Evolutionary conservation across 1,284 basidiomycete species (phyloP), one percentile per base, ranked within the genome.

Genomic region (Peniophora sp.): DNA sequence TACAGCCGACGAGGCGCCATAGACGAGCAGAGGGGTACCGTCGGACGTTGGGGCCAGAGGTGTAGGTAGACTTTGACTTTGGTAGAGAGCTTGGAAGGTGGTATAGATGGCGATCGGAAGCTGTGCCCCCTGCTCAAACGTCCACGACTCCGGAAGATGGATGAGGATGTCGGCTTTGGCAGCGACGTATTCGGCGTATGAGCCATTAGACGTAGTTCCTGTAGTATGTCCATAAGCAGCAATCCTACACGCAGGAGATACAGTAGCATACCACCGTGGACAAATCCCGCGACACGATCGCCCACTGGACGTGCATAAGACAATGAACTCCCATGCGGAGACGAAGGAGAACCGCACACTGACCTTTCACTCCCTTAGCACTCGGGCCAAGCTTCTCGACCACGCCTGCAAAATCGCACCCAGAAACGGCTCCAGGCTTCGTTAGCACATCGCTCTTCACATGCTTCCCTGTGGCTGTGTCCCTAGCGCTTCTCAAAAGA

Each of bases 381-480:
- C 35, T 24, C 5, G 44, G 37, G 49, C 43, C 49, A n/a, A 39
- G 34, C n/a, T 12, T 43, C 24, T 51, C 44, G 44, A 39, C 22
- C 11, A 47, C 34, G 24, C 43, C 43, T 18, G 49, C 49, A 20
- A 46, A 39, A 15, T 37, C 44, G n/a, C 20, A 18, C 24, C 43
- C 49, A 15, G 12, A 22, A 22, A 37, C 22, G 2, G 12, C 23
- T 22, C 17, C 2, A 41, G 23, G 18, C 32, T 12, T 17, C 18
- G 10, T 45, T 27, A 22, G 41, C 17, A 12, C n/a, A n/a, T n/a
- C n/a, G n/a, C n/a, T 27, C 32, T n/a, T 36, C 10, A 39, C 47
- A 8, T 39, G 47, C 34, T 49, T 51, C 49, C 49, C 50, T 54
- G 17, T 20, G 2, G 6, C 20, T 18, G 9, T 12, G 12, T 12